These are phyloP conservation scores for Cydonia oblonga DNA, from an alignment of 331 rosid species.

Conservation along the genomic window DNA sequence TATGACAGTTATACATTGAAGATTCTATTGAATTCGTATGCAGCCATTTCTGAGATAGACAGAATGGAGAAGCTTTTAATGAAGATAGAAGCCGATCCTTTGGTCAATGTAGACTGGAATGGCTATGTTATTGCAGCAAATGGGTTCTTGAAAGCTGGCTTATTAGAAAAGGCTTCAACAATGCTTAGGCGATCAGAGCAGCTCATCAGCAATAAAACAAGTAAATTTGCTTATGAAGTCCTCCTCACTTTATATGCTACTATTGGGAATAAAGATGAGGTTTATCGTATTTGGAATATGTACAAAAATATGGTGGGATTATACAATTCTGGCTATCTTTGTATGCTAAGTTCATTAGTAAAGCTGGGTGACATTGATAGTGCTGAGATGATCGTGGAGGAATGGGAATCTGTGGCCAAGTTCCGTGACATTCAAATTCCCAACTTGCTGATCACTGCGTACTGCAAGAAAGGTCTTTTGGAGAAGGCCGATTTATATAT, in stretches of 20 bases:
- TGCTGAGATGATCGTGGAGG: constrained; percentile 45
- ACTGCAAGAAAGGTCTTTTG: constrained; percentile 43
- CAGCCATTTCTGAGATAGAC: constrained; percentile 15
- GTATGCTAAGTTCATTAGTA: constrained; percentile 44
- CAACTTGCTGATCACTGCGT: constrained; percentile 34
- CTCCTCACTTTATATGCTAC: constrained; percentile 36
- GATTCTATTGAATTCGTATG: constrained; percentile 40
- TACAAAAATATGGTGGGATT: constrained; percentile 7
- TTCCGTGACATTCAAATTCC: constrained; percentile 39
- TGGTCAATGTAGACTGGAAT: constrained; percentile 30
- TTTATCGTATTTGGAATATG: constrained; percentile 52
- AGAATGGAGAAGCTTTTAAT: constrained; percentile 51
- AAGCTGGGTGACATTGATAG: constrained; percentile 48
- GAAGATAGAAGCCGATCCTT: constrained; percentile 45
- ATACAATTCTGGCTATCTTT: constrained; percentile 37
- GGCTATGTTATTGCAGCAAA: constrained; percentile 36
- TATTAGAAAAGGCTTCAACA: constrained; percentile 25
- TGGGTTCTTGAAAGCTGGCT: constrained; percentile 41
- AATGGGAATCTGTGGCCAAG: constrained; percentile 44
- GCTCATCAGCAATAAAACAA: neutral
- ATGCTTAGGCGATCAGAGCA: constrained; percentile 44
- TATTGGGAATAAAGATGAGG: constrained; percentile 41
- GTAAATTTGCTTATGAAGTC: constrained; percentile 33
- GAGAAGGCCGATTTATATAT: constrained; percentile 48
- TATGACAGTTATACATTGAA: constrained; percentile 19